phyloP scores from a whole-genome alignment of 2,329 filamentous ascomycete species.

The Diaporthe eres region DNA sequence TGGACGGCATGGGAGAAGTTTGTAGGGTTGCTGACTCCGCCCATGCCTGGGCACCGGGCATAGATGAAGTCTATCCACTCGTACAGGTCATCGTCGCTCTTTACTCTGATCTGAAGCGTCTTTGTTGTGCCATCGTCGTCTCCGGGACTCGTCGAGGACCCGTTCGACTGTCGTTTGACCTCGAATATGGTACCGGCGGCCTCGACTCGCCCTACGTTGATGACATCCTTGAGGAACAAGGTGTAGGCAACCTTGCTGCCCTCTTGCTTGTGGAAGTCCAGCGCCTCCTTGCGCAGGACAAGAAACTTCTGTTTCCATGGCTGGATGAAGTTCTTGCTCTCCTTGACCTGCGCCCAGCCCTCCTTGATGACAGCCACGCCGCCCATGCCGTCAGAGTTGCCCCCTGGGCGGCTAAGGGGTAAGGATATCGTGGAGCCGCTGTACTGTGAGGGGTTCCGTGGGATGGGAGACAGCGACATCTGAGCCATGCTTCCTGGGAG shows the following conservation, averaged over 20 bases:
- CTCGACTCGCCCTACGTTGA: slow-evolving; percentile 92
- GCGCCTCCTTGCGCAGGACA: slow-evolving; percentile 89
- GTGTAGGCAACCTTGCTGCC: slow-evolving; percentile 90
- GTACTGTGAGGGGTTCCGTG: slow-evolving; percentile 73
- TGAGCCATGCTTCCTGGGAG: slow-evolving; percentile 84
- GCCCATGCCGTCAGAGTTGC: slow-evolving; percentile 68
- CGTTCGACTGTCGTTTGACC: slow-evolving; percentile 83
- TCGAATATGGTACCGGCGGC: slow-evolving; percentile 94
- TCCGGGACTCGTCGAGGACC: slow-evolving; percentile 77
- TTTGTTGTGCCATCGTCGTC: slow-evolving; percentile 86
- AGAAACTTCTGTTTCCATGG: slow-evolving; percentile 93
- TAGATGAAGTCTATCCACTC: slow-evolving; percentile 99
- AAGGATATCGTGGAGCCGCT: slow-evolving; percentile 81
- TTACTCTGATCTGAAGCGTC: slow-evolving; percentile 92
- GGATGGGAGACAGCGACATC: slow-evolving; percentile 81
- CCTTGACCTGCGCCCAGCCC: slow-evolving; percentile 88
- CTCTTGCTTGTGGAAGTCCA: slow-evolving; percentile 95
- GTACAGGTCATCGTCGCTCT: slow-evolving; percentile 96
- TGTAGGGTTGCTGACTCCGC: slow-evolving; percentile 97
- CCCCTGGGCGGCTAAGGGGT: slow-evolving; percentile 72
- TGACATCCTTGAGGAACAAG: slow-evolving; percentile 87
- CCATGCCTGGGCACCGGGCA: slow-evolving; percentile 95
- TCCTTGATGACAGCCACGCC: slow-evolving; percentile 84
- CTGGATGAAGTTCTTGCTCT: slow-evolving; percentile 88
- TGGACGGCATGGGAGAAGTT: slow-evolving; percentile 98